Conservation (phyloP, 1,284 basidiomycete genomes). For the Microbotryomycetes sp. region DNA sequence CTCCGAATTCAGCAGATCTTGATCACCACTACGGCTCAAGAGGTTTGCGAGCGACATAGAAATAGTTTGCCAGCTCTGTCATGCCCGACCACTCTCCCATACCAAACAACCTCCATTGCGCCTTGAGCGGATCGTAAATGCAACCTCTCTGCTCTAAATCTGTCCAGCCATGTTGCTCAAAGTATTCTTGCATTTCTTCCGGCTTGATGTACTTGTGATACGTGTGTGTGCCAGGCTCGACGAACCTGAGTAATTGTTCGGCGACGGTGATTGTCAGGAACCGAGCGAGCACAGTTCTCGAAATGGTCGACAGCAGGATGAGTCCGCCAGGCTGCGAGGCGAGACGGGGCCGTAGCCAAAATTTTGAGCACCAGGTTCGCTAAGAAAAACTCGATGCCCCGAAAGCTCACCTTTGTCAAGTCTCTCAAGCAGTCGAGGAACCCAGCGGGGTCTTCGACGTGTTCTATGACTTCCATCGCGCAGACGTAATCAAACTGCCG, state of each 20-base stretch:
- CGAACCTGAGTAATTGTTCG: conserved; percentile 73
- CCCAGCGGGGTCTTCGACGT: conserved; percentile 81
- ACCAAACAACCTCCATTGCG: conserved; percentile 20
- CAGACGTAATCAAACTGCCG: conserved; percentile 82
- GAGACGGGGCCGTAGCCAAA: too few species aligned
- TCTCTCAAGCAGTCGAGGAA: conserved; percentile 76
- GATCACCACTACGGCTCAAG: too few species aligned
- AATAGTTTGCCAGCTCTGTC: conserved; percentile 27
- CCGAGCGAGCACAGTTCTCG: conserved; percentile 83
- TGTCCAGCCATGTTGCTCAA: conserved; percentile 52
- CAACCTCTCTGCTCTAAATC: conserved; percentile 26
- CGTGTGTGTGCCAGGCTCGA: conserved; percentile 85
- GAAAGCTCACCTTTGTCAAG: conserved; percentile 62
- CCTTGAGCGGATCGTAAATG: conserved; percentile 27
- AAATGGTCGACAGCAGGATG: conserved; percentile 91
- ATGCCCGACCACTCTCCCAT: conserved; percentile 14
- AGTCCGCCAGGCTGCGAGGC: conserved; percentile 79
- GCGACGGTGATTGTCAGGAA: conserved; percentile 85
- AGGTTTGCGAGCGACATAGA: conserved; percentile 28
- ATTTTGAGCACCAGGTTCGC: too few species aligned
- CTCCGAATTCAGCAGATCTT: too few species aligned
- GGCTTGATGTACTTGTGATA: conserved; percentile 87
- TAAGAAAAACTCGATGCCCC: too few species aligned
- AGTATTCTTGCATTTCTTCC: conserved; percentile 76
- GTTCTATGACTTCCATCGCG: conserved; percentile 97